A percentile compares a stretch with the other conserved stretches of the same genome.
These are phyloP conservation scores for Silene conica DNA, from an alignment of 148 eudicot genomes.

Conservation along the genomic window DNA sequence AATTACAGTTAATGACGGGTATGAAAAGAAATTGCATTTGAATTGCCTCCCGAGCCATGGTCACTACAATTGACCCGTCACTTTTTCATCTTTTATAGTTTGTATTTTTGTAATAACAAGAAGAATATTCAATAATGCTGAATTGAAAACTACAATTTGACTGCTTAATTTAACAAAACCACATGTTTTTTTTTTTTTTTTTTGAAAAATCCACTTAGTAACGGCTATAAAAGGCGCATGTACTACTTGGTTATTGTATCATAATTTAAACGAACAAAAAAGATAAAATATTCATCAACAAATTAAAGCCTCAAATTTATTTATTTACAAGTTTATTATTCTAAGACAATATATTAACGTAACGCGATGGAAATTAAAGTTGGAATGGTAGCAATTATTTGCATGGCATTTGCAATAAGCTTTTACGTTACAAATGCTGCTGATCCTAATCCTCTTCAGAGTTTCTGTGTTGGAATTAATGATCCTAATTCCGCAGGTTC, in stretches of 20 bases:
- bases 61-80: conserved; percentile 1
- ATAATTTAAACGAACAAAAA: not conserved
- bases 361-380: not conserved
- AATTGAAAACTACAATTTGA: not conserved
- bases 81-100: not conserved
- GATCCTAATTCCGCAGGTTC: conserved; percentile 8
- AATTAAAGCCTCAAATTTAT: no score
- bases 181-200: not conserved
- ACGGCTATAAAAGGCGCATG: not conserved
- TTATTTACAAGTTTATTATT: not conserved
- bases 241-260: not conserved
- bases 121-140: not conserved
- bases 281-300: not conserved
- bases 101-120: not conserved
- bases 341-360: not conserved
- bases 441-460: conserved; percentile 13
- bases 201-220: not conserved
- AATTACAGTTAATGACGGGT: no score
- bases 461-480: conserved; percentile 11
- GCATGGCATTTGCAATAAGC: conserved; percentile 12
- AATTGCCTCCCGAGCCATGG: not conserved
- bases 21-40: not conserved
- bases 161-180: not conserved
- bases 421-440: conserved; percentile 12
- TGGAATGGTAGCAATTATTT: not conserved